A percentile compares a stretch with the other conserved stretches of the same genome.
These are phyloP conservation scores for Pleurostoma richardsiae DNA, from an alignment of 2,329 filamentous ascomycete genomes.

Conservation along the genomic window DNA sequence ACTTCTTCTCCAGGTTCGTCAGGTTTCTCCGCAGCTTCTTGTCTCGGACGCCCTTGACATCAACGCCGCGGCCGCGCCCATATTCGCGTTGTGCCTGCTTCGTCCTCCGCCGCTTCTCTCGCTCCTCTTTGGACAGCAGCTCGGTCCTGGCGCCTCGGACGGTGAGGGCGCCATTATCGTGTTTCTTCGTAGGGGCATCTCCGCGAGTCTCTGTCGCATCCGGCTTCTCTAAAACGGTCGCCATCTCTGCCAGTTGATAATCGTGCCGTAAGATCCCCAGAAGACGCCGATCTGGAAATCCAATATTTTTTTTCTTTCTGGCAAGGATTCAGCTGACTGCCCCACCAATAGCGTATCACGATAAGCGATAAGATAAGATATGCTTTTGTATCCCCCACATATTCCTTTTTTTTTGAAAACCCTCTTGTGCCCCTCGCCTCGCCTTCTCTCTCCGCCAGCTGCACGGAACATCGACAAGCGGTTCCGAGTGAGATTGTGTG, in stretches of 20 bases:
- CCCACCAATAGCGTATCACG: no score
- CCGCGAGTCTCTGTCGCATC: neutral
- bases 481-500: no score
- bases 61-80: slow-evolving; percentile 75
- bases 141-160: slow-evolving; percentile 45
- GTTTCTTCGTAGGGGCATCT: slow-evolving; percentile 14
- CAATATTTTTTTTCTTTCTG: neutral
- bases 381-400: no score
- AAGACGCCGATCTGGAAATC: neutral
- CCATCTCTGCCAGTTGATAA: no score
- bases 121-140: slow-evolving; percentile 45
- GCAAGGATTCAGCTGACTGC: neutral
- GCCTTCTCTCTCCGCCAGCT: no score
- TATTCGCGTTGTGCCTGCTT: slow-evolving; percentile 70
- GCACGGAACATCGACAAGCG: no score
- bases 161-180: slow-evolving; percentile 48
- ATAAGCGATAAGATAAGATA: no score
- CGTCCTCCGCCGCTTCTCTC: slow-evolving; percentile 44
- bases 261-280: no score
- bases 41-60: slow-evolving; percentile 71
- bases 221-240: no score
- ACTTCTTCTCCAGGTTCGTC: slow-evolving; percentile 73
- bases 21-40: slow-evolving; percentile 85
- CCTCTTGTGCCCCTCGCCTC: no score
- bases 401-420: no score